phyloP scores from a whole-genome alignment of 768 basidiomycete species.

The Lactifluus subvellereus region DNA sequence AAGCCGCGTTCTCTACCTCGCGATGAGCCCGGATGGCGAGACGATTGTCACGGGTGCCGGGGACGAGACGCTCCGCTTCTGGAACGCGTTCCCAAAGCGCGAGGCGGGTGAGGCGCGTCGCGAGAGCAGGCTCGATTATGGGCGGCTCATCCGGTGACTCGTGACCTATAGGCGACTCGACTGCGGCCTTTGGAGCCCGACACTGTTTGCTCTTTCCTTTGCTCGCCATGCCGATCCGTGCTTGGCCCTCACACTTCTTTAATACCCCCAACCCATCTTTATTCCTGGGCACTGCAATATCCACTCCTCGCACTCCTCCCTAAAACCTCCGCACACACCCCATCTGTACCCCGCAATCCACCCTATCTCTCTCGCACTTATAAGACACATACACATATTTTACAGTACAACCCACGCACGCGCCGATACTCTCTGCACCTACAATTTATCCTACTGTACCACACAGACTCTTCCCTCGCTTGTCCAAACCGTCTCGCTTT shows the following conservation, averaged over 20 bases:
- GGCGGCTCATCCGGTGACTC: slow-evolving; percentile 36
- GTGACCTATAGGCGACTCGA: not conserved
- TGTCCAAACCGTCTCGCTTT: slow-evolving; percentile 10
- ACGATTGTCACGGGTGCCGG: slow-evolving; percentile 98
- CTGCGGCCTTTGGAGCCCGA: not conserved
- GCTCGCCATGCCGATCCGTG: not conserved
- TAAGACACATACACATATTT: slow-evolving; percentile 7
- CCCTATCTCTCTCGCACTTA: not conserved
- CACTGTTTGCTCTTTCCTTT: not conserved
- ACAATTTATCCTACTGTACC: slow-evolving; percentile 16
- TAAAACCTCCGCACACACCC: not conserved
- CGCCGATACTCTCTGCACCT: slow-evolving; percentile 8
- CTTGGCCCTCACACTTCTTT: not conserved
- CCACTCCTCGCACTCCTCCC: not conserved
- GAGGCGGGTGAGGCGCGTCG: slow-evolving; percentile 38
- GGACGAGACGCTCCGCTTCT: slow-evolving; percentile 94
- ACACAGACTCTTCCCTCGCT: not conserved
- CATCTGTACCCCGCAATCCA: slow-evolving; percentile 14
- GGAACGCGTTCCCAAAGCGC: slow-evolving; percentile 92
- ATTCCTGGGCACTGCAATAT: slow-evolving; percentile 16
- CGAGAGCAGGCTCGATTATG: slow-evolving; percentile 43
- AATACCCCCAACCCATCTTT: slow-evolving; percentile 4
- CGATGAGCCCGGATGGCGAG: slow-evolving; percentile 95
- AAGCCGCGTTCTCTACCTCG: slow-evolving; percentile 92
- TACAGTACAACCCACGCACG: slow-evolving; percentile 15